Evolutionary conservation across 2,329 filamentous ascomycete species (phyloP).

Genomic region (Colletotrichum caudatum): DNA sequence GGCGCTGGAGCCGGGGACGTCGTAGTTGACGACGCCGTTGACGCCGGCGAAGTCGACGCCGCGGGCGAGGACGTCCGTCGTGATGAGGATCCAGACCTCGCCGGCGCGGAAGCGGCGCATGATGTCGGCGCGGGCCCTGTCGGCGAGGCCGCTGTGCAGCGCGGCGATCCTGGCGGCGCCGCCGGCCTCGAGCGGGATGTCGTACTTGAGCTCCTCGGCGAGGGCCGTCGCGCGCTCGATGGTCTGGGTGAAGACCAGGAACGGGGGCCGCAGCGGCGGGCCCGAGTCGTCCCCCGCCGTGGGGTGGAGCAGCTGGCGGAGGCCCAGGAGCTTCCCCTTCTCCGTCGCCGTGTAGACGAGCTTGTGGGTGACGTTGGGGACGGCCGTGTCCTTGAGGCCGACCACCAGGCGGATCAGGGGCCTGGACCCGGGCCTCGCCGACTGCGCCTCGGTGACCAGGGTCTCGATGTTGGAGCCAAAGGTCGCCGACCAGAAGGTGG

Average conservation of each 20-base stretch:
- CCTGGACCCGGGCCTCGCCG: constrained; percentile 54
- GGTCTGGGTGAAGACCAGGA: constrained; percentile 96
- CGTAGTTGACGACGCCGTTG: constrained; percentile 97
- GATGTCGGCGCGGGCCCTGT: constrained; percentile 79
- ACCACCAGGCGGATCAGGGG: constrained; percentile 87
- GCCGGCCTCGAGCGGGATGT: constrained; percentile 90
- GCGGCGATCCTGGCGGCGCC: constrained; percentile 88
- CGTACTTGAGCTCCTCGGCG: constrained; percentile 90
- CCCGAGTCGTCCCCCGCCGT: constrained; percentile 67
- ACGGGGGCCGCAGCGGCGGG: constrained; percentile 81
- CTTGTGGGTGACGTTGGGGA: constrained; percentile 91
- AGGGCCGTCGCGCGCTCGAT: constrained; percentile 90
- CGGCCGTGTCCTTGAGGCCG: constrained; percentile 94
- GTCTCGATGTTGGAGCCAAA: constrained; percentile 95
- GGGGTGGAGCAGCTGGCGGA: constrained; percentile 90
- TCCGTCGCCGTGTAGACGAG: constrained; percentile 93
- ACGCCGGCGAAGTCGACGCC: constrained; percentile 96
- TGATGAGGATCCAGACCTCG: constrained; percentile 96
- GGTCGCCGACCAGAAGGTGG: constrained; percentile 94
- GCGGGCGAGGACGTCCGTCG: constrained; percentile 90
- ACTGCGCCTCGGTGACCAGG: constrained; percentile 77
- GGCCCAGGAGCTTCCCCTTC: constrained; percentile 89
- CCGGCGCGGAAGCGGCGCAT: constrained; percentile 92
- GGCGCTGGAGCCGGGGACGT: constrained; percentile 91
- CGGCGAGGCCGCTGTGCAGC: constrained; percentile 87